These are phyloP conservation scores for Endothia cerciana DNA, from an alignment of 2,329 filamentous ascomycete species.

Conservation along the genomic window DNA sequence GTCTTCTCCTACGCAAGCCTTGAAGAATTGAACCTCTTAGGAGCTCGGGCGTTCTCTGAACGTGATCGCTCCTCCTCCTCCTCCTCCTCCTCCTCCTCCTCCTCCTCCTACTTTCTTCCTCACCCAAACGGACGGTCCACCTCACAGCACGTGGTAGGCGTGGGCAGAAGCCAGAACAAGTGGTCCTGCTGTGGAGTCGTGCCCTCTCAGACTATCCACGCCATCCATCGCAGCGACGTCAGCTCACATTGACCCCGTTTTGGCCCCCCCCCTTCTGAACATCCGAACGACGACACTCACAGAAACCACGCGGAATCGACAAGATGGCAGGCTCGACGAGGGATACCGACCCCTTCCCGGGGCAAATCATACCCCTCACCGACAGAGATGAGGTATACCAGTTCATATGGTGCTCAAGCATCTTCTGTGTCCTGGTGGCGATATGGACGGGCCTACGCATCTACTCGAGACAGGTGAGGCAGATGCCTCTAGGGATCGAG, in stretches of 20 bases:
- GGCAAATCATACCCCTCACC: conserved; percentile 17
- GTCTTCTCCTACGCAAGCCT: neutral
- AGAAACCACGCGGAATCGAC: neutral
- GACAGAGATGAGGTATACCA: conserved; percentile 6
- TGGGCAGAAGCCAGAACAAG: neutral
- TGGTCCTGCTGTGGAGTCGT: neutral
- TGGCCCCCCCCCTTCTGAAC: too few relatives aligned
- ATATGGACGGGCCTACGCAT: conserved; percentile 23
- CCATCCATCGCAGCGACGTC: neutral
- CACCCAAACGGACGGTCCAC: neutral
- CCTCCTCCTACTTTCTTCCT: too few relatives aligned
- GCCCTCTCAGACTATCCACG: neutral
- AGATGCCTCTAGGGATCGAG: conserved; percentile 13
- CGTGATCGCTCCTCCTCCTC: too few relatives aligned
- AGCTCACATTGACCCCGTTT: neutral
- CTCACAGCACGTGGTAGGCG: neutral
- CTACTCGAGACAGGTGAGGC: conserved; percentile 18
- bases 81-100: too few relatives aligned
- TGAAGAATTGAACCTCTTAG: neutral
- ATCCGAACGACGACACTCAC: neutral
- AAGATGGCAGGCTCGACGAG: neutral
- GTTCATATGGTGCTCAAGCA: conserved; percentile 21
- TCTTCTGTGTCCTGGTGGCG: conserved; percentile 16
- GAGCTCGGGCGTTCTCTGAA: neutral
- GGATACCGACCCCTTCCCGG: conserved; percentile 4